A percentile compares a stretch with the other conserved stretches of the same genome.
Conservation (phyloP, 306 rosid genomes). For the Coriaria nepalensis region DNA sequence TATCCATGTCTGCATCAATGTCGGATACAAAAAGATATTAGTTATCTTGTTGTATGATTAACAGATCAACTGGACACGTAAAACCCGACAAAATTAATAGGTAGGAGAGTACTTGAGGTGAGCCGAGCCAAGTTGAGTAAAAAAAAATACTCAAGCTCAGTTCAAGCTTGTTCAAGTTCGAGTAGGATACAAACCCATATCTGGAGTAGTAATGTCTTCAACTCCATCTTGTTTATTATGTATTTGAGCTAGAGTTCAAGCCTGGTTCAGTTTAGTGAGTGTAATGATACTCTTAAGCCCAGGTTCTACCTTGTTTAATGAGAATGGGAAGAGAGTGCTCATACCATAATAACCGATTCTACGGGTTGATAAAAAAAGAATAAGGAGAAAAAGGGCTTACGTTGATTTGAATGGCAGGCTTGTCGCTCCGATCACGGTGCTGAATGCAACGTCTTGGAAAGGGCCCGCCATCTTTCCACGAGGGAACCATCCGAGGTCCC, state of each 20-base stretch:
- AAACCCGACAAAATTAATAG: not conserved
- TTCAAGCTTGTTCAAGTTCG: too few relatives aligned
- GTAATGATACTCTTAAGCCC: too few relatives aligned
- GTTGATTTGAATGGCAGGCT: constrained; percentile 92
- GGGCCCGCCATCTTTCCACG: constrained; percentile 99
- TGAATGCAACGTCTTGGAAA: constrained; percentile 91
- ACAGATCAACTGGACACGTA: not conserved
- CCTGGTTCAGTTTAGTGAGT: too few relatives aligned
- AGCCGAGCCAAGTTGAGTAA: too few relatives aligned
- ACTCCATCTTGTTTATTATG: too few relatives aligned
- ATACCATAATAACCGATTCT: not conserved
- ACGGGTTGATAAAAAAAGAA: constrained; percentile 5
- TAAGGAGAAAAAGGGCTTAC: constrained; percentile 22
- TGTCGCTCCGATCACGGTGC: constrained; percentile 64
- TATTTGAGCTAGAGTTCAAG: too few relatives aligned
- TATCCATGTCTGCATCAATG: constrained; percentile 79
- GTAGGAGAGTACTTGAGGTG: too few relatives aligned
- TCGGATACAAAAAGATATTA: not conserved
- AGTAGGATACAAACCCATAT: too few relatives aligned
- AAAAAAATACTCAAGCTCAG: too few relatives aligned
- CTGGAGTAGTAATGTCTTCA: too few relatives aligned
- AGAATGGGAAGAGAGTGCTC: too few relatives aligned
- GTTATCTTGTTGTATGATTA: not conserved
- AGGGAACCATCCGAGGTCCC: constrained; percentile 98
- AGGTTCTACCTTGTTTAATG: not conserved